A percentile compares a stretch with the other conserved stretches of the same genome.
Conservation (phyloP, 805 yeast genomes). For the Wickerhamomyces alni region DNA sequence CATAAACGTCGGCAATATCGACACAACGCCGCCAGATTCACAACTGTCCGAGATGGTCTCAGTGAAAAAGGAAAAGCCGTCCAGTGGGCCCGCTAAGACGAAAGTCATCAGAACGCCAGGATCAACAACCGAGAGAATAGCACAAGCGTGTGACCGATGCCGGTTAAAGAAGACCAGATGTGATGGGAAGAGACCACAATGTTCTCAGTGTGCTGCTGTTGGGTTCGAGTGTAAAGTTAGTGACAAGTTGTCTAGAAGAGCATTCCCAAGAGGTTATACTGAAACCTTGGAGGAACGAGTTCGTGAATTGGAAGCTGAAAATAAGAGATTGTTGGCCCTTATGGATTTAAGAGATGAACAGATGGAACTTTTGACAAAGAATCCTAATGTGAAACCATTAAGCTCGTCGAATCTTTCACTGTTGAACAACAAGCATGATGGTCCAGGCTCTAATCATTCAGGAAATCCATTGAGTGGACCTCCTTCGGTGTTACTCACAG, state of each 20-base stretch:
- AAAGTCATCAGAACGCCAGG: constrained; percentile 69
- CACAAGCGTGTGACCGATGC: constrained; percentile 91
- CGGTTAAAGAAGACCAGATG: constrained; percentile 74
- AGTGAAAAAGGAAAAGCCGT: constrained; percentile 1
- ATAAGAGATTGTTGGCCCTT: constrained; percentile 58
- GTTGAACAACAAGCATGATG: constrained; percentile 25
- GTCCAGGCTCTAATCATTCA: neutral
- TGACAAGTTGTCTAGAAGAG: constrained; percentile 77
- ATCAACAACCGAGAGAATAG: constrained; percentile 58
- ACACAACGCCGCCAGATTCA: neutral
- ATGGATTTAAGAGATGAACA: constrained; percentile 62
- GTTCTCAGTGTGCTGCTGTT: constrained; percentile 77
- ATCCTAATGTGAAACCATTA: constrained; percentile 17
- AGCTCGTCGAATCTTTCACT: constrained; percentile 30
- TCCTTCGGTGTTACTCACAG: constrained; percentile 6
- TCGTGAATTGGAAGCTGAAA: constrained; percentile 80
- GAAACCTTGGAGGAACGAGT: constrained; percentile 85
- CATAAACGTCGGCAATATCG: no score
- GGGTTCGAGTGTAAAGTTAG: constrained; percentile 88
- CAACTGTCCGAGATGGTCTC: neutral
- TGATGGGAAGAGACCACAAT: constrained; percentile 66
- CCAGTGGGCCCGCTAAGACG: constrained; percentile 6
- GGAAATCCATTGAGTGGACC: neutral
- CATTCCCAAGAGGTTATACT: constrained; percentile 89
- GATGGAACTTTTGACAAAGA: constrained; percentile 35